A percentile compares a stretch with the other conserved stretches of the same genome.
Evolutionary conservation across 306 rosid species (phyloP).

Genomic region (Mucuna pruriens): DNA sequence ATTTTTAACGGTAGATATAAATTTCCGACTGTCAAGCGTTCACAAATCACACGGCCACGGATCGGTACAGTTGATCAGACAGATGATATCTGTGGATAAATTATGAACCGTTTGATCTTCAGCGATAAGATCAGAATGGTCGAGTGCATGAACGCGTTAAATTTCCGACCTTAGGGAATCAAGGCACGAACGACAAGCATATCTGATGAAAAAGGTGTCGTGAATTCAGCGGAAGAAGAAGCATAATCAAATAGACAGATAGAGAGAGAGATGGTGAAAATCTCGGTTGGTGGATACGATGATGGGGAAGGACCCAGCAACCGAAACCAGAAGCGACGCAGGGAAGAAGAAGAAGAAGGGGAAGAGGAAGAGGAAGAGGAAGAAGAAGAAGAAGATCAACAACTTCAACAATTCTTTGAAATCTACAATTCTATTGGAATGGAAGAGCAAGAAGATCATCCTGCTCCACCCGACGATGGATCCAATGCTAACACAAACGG

Average conservation of each 20-base stretch:
- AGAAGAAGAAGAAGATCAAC: background rate
- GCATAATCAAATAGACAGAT: background rate
- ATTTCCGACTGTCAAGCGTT: no score
- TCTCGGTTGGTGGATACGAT: conserved; percentile 70
- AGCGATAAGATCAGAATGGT: background rate
- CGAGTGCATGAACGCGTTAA: background rate
- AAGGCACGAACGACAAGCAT: background rate
- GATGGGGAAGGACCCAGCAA: conserved; percentile 68
- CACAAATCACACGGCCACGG: no score
- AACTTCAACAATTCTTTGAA: conserved; percentile 15
- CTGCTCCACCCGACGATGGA: background rate
- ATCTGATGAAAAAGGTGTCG: background rate
- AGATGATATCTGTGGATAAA: background rate
- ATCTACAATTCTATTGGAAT: background rate
- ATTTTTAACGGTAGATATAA: no score
- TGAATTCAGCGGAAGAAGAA: background rate
- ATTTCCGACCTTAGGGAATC: background rate
- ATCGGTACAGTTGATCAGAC: no score
- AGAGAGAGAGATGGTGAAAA: conserved; percentile 53
- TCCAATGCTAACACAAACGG: conserved; percentile 11
- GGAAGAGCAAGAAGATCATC: conserved; percentile 7
- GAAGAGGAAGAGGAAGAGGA: background rate
- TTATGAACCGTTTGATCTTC: background rate
- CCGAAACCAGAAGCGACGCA: conserved; percentile 47
- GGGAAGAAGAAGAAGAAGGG: conserved; percentile 3